phyloP scores from a whole-genome alignment of 495 filamentous ascomycete species.

The Lophium mytilinum region DNA sequence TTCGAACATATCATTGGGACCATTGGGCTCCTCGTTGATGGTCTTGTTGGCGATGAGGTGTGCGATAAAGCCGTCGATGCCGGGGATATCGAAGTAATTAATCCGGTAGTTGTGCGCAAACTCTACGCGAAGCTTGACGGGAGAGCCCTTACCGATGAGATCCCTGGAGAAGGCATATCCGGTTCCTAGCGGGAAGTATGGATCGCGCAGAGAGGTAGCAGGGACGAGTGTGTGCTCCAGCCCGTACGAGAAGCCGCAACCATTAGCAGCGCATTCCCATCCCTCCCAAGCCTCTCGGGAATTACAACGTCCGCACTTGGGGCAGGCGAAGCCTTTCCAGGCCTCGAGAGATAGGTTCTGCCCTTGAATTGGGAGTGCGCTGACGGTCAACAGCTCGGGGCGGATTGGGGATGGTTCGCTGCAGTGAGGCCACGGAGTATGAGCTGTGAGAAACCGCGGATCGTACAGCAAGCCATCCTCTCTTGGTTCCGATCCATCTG shows the following conservation, averaged over 20 bases:
- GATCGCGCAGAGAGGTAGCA: constrained; percentile 31
- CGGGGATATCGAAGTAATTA: constrained; percentile 27
- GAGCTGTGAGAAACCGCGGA: constrained; percentile 47
- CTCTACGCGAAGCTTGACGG: constrained; percentile 32
- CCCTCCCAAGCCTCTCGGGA: constrained; percentile 53
- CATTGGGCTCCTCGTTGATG: constrained; percentile 43
- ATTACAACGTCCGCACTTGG: constrained; percentile 56
- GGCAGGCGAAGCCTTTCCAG: constrained; percentile 67
- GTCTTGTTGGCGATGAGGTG: constrained; percentile 50
- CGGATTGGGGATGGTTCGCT: constrained; percentile 35
- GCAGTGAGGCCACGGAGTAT: constrained; percentile 32
- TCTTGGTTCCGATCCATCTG: constrained; percentile 13
- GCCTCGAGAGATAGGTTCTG: constrained; percentile 32
- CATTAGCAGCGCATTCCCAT: constrained; percentile 52
- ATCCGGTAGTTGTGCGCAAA: constrained; percentile 32
- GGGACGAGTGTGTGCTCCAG: constrained; percentile 35
- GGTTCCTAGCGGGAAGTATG: constrained; percentile 26
- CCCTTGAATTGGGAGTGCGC: constrained; percentile 27
- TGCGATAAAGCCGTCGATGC: constrained; percentile 49
- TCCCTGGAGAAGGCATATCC: constrained; percentile 17
- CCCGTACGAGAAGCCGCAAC: constrained; percentile 41
- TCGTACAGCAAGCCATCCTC: constrained; percentile 44
- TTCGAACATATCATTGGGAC: constrained; percentile 56
- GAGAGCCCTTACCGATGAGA: neutral
- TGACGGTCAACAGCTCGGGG: constrained; percentile 36